A percentile compares a stretch with the other conserved stretches of the same genome.
Conservation (phyloP, 169 alveolate genomes). For the Plasmodium blacklocki region DNA sequence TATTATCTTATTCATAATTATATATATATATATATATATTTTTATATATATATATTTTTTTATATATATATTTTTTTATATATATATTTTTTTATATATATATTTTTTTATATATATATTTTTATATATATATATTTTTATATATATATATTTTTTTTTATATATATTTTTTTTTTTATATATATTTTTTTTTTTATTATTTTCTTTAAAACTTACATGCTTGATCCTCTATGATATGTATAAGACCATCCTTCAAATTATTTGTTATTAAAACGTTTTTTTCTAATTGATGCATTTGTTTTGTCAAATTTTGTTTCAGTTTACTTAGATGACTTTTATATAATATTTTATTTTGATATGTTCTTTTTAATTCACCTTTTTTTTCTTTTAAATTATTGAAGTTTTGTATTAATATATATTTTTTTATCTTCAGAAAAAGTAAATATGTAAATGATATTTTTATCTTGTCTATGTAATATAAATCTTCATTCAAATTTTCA, state of each 20-base stretch:
- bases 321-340: constrained; percentile 36
- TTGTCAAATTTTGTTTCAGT: background rate
- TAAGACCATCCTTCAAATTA: constrained; percentile 9
- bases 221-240: constrained; percentile 46
- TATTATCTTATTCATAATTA: background rate
- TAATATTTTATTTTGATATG: constrained; percentile 52
- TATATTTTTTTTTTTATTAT: no score
- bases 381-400: constrained; percentile 1
- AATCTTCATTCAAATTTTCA: constrained; percentile 20
- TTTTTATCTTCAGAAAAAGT: constrained; percentile 43
- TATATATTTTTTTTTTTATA: background rate
- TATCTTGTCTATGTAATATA: constrained; percentile 29
- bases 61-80: no score
- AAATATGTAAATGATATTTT: constrained; percentile 35
- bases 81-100: background rate
- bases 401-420: constrained; percentile 21
- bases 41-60: background rate
- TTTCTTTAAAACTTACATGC: background rate
- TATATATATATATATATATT: no score
- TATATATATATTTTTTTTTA: no score
- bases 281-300: constrained; percentile 17
- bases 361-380: constrained; percentile 13
- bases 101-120: background rate
- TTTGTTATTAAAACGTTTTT: constrained; percentile 12
- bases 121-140: no score